phyloP scores from a whole-genome alignment of 106 monocot genomes.

The Apostasia shenzhenica region DNA sequence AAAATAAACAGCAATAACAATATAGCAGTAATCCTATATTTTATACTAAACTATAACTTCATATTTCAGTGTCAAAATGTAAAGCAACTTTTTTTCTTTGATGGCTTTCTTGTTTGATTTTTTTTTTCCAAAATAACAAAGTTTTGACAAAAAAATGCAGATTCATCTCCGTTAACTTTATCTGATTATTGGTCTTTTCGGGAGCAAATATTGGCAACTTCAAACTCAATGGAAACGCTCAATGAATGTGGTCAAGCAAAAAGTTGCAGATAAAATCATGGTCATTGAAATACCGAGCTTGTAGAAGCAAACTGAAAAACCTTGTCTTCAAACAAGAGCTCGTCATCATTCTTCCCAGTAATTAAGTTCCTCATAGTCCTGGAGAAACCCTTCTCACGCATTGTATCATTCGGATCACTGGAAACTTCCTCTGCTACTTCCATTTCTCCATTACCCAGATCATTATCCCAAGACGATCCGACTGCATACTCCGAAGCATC shows the following conservation, averaged over 20 bases:
- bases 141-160: too few relatives aligned
- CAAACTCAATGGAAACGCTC: too few relatives aligned
- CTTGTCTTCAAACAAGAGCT: conserved; percentile 85
- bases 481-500: neutral
- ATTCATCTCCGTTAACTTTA: too few relatives aligned
- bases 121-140: too few relatives aligned
- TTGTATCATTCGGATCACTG: conserved; percentile 22
- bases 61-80: too few relatives aligned
- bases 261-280: neutral
- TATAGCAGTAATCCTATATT: too few relatives aligned
- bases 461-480: conserved; percentile 26
- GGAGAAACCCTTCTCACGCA: conserved; percentile 33
- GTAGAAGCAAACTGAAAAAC: conserved; percentile 83
- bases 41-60: too few relatives aligned
- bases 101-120: too few relatives aligned
- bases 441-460: conserved; percentile 7
- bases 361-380: conserved; percentile 31
- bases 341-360: conserved; percentile 36
- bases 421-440: neutral
- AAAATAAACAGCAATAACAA: too few relatives aligned
- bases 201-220: too few relatives aligned
- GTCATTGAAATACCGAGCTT: conserved; percentile 51
- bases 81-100: too few relatives aligned
- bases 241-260: neutral
- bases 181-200: too few relatives aligned